Evolutionary conservation across 1,284 basidiomycete species (phyloP).

Genomic region (Rhodotorula sp.): DNA sequence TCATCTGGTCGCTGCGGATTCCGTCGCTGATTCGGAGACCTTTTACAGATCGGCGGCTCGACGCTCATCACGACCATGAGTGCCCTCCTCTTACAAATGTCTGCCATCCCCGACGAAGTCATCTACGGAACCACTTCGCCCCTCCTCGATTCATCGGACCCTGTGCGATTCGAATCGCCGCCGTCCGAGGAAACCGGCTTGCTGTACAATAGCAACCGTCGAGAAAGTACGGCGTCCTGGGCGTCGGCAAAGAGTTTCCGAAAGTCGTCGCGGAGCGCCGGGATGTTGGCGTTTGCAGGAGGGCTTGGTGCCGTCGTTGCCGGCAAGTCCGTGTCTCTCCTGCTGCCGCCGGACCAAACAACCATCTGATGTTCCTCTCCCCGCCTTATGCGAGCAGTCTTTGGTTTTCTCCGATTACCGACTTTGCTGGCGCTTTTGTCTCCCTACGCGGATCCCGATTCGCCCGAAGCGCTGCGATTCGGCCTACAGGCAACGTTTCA

Average conservation of each 20-base stretch:
- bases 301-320: constrained; percentile 39
- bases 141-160: neutral
- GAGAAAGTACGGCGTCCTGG: neutral
- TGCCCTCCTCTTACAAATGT: constrained; percentile 13
- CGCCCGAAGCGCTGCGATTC: constrained; percentile 18
- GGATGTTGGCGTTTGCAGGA: constrained; percentile 35
- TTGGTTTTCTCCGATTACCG: constrained; percentile 38
- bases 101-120: neutral
- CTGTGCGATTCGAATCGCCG: no score
- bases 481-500: constrained; percentile 16
- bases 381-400: constrained; percentile 16
- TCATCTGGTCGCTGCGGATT: neutral
- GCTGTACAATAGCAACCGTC: neutral
- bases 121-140: neutral
- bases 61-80: constrained; percentile 29
- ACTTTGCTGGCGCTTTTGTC: constrained; percentile 6
- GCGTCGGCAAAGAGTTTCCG: neutral
- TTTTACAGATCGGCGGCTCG: constrained; percentile 20
- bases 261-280: constrained; percentile 22
- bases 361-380: no score
- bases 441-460: neutral
- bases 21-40: neutral
- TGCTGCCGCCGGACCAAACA: no score
- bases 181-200: neutral
- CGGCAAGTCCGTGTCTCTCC: neutral